A percentile compares a stretch with the other conserved stretches of the same genome.
phyloP scores from a whole-genome alignment of 163 green algal genomes.

The Smithsoniella earleae region DNA sequence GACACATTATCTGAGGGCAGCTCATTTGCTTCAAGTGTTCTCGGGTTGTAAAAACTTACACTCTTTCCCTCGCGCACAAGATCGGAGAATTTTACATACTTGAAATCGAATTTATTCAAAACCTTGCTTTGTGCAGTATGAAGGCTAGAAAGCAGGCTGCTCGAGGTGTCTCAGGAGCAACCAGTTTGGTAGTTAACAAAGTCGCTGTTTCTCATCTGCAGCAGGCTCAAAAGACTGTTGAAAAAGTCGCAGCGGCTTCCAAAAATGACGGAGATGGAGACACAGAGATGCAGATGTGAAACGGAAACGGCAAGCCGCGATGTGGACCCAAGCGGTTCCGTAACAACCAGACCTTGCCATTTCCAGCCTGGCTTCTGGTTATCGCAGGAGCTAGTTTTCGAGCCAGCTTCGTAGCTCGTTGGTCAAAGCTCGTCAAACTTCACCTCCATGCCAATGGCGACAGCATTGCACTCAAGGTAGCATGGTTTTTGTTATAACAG shows the following conservation, averaged over 20 bases:
- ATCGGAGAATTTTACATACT: background rate
- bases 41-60: background rate
- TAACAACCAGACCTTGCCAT: no score
- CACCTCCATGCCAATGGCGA: no score
- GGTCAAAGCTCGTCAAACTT: no score
- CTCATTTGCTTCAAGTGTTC: background rate
- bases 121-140: background rate
- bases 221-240: background rate
- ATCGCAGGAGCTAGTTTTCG: no score
- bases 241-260: background rate
- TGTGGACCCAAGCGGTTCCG: background rate
- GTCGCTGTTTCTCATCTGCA: background rate
- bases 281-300: background rate
- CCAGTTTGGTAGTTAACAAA: background rate
- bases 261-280: background rate
- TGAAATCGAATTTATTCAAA: background rate
- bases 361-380: no score
- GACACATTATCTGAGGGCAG: background rate
- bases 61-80: background rate
- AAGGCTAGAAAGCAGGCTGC: constrained; percentile 10
- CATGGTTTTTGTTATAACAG: no score
- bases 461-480: no score
- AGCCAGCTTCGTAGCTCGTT: no score
- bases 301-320: background rate
- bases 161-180: background rate